phyloP scores from a whole-genome alignment of 2,329 filamentous ascomycete genomes.

The Nemania serpens region DNA sequence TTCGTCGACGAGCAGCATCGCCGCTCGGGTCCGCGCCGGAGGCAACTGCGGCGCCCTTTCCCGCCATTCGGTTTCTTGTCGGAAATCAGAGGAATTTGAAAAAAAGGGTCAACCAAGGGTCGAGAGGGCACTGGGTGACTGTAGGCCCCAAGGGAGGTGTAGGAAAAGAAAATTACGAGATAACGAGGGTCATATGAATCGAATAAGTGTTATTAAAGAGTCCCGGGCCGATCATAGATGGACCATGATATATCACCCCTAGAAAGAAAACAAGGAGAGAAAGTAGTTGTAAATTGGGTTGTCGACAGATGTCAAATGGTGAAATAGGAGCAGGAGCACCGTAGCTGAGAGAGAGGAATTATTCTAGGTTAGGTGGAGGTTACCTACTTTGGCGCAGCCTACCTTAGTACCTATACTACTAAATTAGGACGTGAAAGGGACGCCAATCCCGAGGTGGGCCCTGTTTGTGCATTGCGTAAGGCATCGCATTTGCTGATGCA shows the following conservation, averaged over 20 bases:
- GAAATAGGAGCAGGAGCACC: slow-evolving; percentile 26
- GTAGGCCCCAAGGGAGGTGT: slow-evolving; percentile 1
- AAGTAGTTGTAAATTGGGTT: neutral
- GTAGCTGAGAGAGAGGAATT: slow-evolving; percentile 8
- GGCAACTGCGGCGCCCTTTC: slow-evolving; percentile 59
- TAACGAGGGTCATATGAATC: slow-evolving; percentile 28
- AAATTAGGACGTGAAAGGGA: neutral
- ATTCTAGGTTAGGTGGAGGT: slow-evolving; percentile 10
- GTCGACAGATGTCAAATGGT: slow-evolving; percentile 26
- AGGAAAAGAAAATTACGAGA: slow-evolving; percentile 13
- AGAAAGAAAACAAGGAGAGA: slow-evolving; percentile 15
- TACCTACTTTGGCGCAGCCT: slow-evolving; percentile 2
- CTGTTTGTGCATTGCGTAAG: no score
- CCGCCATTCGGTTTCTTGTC: slow-evolving; percentile 51
- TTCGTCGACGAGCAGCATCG: slow-evolving; percentile 62
- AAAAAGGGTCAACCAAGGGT: no score
- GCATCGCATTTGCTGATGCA: slow-evolving; percentile 9
- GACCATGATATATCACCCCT: slow-evolving; percentile 20
- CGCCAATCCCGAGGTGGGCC: neutral
- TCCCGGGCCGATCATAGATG: slow-evolving; percentile 8
- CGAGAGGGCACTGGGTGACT: neutral
- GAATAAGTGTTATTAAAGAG: slow-evolving; percentile 16
- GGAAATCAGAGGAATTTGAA: no score
- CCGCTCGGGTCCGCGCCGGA: slow-evolving; percentile 62
- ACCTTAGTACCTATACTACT: neutral